Evolutionary conservation across 768 basidiomycete genomes (phyloP), one percentile per base, ranked within the genome.

Genomic region (Xerocomus spinulosus): DNA sequence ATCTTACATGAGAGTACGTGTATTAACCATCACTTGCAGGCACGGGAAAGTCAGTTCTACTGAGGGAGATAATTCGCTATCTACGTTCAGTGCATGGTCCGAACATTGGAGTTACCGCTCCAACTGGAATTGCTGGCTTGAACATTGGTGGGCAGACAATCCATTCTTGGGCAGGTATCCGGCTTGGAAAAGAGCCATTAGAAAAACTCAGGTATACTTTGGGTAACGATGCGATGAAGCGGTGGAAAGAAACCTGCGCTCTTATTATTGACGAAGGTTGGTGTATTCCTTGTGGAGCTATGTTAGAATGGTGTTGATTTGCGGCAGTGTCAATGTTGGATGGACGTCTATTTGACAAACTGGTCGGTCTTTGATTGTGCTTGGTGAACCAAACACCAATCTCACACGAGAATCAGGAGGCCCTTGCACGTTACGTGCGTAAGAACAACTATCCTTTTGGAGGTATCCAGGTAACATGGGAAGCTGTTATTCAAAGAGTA

Each of bases 261-360:
- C 70, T 89, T 23, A 74, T 90, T 48, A 76, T 90, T 6, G 87
- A 90, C 56, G 87, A 89, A 70, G 76, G 87, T 86, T 30, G 4
- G 46, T 50, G n/a, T n/a, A 10, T 42, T n/a, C 5, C 9, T 39
- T 33, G 13, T 38, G 7, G 6, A 33, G 12, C 20, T n/a, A 12
- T 2, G 7, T n/a, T 14, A 13, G 36, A 24, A 4, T 46, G 30
- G 24, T 29, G 18, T 24, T 45, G 2, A 42, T 34, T 28, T 36
- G 36, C 4, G 7, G 9, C 23, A 82, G 86, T 90, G 29, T 88
- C 85, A 0, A 90, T 91, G 87, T 68, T 90, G 35, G 84, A 89
- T 48, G 85, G 77, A 0, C 60, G 61, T 9, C 58, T 84, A 1
- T 87, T 87, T 46, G 84, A 89, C 62, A 89, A 86, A 62, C 67